Evolutionary conservation across 768 basidiomycete species (phyloP).

Genomic region (Termitomyces sp.): DNA sequence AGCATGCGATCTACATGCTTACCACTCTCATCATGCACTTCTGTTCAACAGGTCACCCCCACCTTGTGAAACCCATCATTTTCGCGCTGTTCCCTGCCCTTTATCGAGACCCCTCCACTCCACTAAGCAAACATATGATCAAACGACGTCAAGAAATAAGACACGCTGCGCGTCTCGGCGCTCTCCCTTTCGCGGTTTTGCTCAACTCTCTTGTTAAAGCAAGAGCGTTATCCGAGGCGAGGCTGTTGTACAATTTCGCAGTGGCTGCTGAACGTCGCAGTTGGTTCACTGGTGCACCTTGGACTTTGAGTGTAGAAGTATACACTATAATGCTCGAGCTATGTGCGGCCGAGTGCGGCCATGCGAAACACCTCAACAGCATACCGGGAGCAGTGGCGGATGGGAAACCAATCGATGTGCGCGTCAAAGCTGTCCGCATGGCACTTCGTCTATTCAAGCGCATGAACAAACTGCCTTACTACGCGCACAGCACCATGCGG

Average conservation of each 20-base stretch:
- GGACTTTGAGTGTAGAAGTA: conserved; percentile 60
- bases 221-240: conserved; percentile 52
- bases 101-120: conserved; percentile 14
- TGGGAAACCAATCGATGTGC: background rate
- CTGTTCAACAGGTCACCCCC: conserved; percentile 39
- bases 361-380: conserved; percentile 12
- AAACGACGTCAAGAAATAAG: conserved; percentile 24
- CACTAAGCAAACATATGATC: conserved; percentile 18
- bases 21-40: conserved; percentile 48
- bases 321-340: conserved; percentile 70
- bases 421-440: conserved; percentile 3
- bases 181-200: conserved; percentile 51
- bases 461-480: conserved; percentile 1
- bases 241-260: conserved; percentile 50
- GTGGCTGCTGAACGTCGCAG: conserved; percentile 53
- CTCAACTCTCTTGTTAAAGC: conserved; percentile 57
- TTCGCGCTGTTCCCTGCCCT: conserved; percentile 54
- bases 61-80: conserved; percentile 40
- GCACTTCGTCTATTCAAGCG: background rate
- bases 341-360: conserved; percentile 38
- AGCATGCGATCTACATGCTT: conserved; percentile 36
- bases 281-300: conserved; percentile 41
- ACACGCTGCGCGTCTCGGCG: conserved; percentile 48
- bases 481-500: background rate
- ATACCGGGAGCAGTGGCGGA: conserved; percentile 8